phyloP scores from a whole-genome alignment of 2,329 filamentous ascomycete genomes.

The Didymosphaeria variabile region DNA sequence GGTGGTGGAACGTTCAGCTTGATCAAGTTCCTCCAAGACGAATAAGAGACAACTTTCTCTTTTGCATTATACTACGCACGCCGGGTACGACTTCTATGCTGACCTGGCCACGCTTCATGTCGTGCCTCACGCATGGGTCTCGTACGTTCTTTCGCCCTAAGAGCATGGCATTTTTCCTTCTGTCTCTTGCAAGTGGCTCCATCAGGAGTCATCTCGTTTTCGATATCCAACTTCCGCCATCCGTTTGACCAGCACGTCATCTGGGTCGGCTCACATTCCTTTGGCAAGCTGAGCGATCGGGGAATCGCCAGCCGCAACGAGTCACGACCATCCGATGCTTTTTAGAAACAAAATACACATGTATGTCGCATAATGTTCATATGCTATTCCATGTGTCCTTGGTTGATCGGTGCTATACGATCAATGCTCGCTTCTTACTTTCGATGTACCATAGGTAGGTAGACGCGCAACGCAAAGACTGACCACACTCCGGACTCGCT shows the following conservation, averaged over 20 bases:
- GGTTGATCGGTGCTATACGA: not conserved
- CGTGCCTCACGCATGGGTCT: not conserved
- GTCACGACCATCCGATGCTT: not conserved
- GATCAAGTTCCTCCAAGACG: conserved; percentile 39
- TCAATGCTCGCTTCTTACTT: not conserved
- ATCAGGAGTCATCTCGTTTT: not conserved
- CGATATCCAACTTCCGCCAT: not conserved
- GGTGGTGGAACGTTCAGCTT: conserved; percentile 59
- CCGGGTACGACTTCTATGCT: not conserved
- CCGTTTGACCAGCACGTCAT: not conserved
- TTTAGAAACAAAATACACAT: not conserved
- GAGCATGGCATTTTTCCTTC: not conserved
- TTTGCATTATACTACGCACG: not conserved
- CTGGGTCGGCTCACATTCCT: not conserved
- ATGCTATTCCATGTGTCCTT: not conserved
- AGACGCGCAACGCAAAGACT: not conserved
- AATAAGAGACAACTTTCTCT: not conserved
- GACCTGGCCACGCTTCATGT: not conserved
- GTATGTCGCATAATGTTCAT: not conserved
- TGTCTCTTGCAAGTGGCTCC: not conserved
- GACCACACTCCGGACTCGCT: not conserved
- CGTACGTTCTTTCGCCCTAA: not conserved
- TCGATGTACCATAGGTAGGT: too few species aligned
- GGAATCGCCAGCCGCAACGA: not conserved
- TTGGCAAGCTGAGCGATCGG: not conserved